A percentile compares a stretch with the other conserved stretches of the same genome.
Conservation (phyloP, 371 early-diverging fungal species). For the Dinochytrium kinnereticum region DNA sequence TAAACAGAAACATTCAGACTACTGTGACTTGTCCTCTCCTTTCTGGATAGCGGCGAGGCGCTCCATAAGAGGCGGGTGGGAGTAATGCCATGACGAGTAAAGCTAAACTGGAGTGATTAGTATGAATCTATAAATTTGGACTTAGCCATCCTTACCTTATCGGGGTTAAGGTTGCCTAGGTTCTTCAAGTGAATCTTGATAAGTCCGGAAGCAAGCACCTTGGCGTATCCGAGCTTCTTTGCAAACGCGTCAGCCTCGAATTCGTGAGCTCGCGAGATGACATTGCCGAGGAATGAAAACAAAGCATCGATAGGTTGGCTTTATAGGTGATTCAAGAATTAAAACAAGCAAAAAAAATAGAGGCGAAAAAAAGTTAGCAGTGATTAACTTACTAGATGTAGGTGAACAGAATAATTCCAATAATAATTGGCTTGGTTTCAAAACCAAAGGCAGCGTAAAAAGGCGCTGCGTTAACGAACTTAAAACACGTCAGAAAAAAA, state of each 20-base stretch:
- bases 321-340: background rate
- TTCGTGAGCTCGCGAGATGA: constrained; percentile 87
- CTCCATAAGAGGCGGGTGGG: constrained; percentile 94
- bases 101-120: no score
- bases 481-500: background rate
- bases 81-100: constrained; percentile 93
- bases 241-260: constrained; percentile 97
- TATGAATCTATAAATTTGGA: background rate
- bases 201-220: constrained; percentile 76
- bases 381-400: constrained; percentile 38
- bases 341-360: background rate
- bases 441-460: constrained; percentile 91
- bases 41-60: constrained; percentile 53
- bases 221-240: constrained; percentile 83
- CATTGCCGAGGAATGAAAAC: constrained; percentile 76
- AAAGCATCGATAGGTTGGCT: constrained; percentile 75
- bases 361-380: background rate
- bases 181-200: constrained; percentile 94
- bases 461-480: constrained; percentile 68
- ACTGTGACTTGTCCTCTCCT: constrained; percentile 12
- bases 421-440: constrained; percentile 70
- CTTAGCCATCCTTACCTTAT: constrained; percentile 41
- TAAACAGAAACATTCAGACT: background rate
- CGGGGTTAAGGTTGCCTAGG: constrained; percentile 85
- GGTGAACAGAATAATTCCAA: constrained; percentile 85